A percentile compares a stretch with the other conserved stretches of the same genome.
These are phyloP conservation scores for Schizosaccharomyces pombe DNA, from an alignment of 805 yeast genomes.

Conservation along the genomic window DNA sequence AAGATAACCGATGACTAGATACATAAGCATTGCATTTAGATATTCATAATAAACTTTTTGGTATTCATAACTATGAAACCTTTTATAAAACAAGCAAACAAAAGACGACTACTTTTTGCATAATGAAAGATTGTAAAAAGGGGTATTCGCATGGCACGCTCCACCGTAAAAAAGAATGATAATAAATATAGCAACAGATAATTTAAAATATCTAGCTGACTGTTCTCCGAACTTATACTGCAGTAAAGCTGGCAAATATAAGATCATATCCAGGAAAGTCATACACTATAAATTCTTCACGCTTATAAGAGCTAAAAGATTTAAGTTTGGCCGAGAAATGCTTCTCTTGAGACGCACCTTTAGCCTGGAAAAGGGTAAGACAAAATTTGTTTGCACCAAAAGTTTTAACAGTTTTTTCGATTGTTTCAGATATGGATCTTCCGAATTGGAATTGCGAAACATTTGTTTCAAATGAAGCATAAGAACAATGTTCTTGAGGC, in stretches of 20 bases:
- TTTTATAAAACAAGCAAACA: too few relatives aligned
- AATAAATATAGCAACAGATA: too few relatives aligned
- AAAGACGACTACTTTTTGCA: too few relatives aligned
- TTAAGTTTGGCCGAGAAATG: conserved; percentile 5
- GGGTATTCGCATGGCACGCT: too few relatives aligned
- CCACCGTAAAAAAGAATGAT: too few relatives aligned
- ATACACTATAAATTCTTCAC: conserved; percentile 44
- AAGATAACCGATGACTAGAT: too few relatives aligned
- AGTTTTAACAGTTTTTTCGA: conserved; percentile 33
- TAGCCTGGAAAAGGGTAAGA: conserved; percentile 26
- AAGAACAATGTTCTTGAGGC: conserved; percentile 83
- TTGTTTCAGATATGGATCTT: conserved; percentile 16
- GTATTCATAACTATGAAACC: too few relatives aligned
- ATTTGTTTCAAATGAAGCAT: conserved; percentile 87
- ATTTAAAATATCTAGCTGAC: too few relatives aligned
- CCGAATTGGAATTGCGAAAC: conserved; percentile 21
- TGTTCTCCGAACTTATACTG: too few relatives aligned
- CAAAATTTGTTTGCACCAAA: conserved; percentile 63
- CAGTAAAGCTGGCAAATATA: conserved; percentile 38
- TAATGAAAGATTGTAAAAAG: too few relatives aligned
- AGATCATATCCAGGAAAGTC: conserved; percentile 54
- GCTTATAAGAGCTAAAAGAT: conserved; percentile 27
- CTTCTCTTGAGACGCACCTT: conserved; percentile 7
- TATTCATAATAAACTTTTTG: too few relatives aligned
- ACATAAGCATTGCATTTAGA: too few relatives aligned